Evolutionary conservation across 2,329 filamentous ascomycete genomes (phyloP).

Genomic region (Elsinoe necatrix): DNA sequence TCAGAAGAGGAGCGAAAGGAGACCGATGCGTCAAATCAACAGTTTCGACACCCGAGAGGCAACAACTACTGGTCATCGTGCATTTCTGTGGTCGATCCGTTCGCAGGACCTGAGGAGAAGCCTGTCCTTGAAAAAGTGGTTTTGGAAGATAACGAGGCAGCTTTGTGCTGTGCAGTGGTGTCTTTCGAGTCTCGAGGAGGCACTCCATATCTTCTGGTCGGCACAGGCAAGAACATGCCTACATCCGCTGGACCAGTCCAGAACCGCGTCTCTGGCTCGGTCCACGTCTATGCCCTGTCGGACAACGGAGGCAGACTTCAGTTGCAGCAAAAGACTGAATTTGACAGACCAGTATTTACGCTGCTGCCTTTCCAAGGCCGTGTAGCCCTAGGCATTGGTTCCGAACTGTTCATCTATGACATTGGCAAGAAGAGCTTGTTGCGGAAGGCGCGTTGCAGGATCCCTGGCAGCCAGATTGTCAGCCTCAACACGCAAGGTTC

Average conservation of each 20-base stretch:
- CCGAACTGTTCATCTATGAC: slow-evolving; percentile 78
- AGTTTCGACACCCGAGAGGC: slow-evolving; percentile 82
- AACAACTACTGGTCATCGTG: slow-evolving; percentile 90
- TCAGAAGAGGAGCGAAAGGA: slow-evolving; percentile 56
- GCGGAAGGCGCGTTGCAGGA: slow-evolving; percentile 56
- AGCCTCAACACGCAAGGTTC: slow-evolving; percentile 83
- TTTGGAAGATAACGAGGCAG: slow-evolving; percentile 81
- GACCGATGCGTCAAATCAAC: slow-evolving; percentile 58
- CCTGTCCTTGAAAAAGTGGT: slow-evolving; percentile 65
- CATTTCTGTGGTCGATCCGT: slow-evolving; percentile 82
- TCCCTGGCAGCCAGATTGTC: slow-evolving; percentile 58
- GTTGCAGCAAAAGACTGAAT: slow-evolving; percentile 92
- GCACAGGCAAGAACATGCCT: slow-evolving; percentile 79
- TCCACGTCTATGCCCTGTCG: slow-evolving; percentile 85
- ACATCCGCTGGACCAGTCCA: slow-evolving; percentile 18
- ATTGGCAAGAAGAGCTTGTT: slow-evolving; percentile 87
- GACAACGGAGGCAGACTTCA: slow-evolving; percentile 82
- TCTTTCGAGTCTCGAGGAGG: slow-evolving; percentile 82
- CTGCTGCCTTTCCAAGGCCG: slow-evolving; percentile 88
- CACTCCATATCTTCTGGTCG: slow-evolving; percentile 86
- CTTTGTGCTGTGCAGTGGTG: slow-evolving; percentile 75
- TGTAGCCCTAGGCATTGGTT: slow-evolving; percentile 75
- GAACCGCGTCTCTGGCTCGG: slow-evolving; percentile 51
- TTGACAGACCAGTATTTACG: slow-evolving; percentile 84
- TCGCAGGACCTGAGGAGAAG: slow-evolving; percentile 42